These are phyloP conservation scores for Teunomyces tritomae DNA, from an alignment of 805 yeast genomes.

Conservation along the genomic window DNA sequence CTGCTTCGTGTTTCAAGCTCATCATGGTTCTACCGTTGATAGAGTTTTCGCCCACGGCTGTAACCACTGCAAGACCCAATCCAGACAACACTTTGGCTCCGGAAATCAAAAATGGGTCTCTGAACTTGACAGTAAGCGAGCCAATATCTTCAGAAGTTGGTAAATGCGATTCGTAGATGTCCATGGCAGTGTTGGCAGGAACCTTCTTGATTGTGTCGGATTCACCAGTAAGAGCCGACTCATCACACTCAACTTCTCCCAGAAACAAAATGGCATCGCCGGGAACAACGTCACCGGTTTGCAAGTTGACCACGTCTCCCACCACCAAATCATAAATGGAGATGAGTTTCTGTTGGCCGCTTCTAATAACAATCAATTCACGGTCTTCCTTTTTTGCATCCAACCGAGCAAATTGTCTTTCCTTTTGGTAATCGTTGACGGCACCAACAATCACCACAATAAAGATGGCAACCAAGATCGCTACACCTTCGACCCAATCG, in stretches of 20 bases:
- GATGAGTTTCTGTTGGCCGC: constrained; percentile 63
- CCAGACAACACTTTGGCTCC: constrained; percentile 90
- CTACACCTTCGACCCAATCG: constrained; percentile 99
- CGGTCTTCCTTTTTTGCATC: constrained; percentile 88
- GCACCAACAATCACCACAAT: constrained; percentile 94
- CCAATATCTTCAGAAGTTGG: constrained; percentile 38
- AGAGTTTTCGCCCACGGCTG: constrained; percentile 88
- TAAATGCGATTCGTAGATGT: constrained; percentile 24
- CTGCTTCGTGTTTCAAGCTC: constrained; percentile 71
- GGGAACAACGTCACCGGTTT: constrained; percentile 93
- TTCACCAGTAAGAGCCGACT: constrained; percentile 92
- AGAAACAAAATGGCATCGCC: constrained; percentile 76
- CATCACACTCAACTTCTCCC: constrained; percentile 87
- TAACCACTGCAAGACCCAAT: constrained; percentile 77
- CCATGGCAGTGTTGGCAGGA: constrained; percentile 47
- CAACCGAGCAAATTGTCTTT: constrained; percentile 82
- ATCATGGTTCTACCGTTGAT: constrained; percentile 90
- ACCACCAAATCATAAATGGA: constrained; percentile 75
- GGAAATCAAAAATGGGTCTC: constrained; percentile 85
- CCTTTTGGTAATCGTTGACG: constrained; percentile 95
- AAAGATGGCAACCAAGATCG: constrained; percentile 84
- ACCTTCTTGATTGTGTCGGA: constrained; percentile 74
- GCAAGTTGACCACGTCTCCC: constrained; percentile 79
- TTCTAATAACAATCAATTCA: constrained; percentile 69
- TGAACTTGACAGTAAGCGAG: constrained; percentile 38